A percentile compares a stretch with the other conserved stretches of the same genome.
Evolutionary conservation across 2,329 filamentous ascomycete species (phyloP).

Genomic region (Apiospora sp.): DNA sequence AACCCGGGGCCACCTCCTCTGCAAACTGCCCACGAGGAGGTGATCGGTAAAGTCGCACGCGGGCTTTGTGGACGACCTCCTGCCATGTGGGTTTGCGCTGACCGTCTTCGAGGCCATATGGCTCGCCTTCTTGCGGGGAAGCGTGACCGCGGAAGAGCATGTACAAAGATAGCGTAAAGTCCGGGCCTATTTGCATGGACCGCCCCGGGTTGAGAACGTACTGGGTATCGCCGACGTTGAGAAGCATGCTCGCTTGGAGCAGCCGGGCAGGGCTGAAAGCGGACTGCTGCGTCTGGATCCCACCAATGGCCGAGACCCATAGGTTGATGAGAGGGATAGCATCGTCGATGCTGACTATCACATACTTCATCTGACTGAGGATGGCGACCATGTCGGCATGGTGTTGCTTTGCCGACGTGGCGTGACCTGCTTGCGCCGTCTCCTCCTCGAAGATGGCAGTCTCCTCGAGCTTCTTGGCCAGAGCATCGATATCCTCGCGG

Average conservation of each 20-base stretch:
- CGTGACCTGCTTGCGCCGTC: slow-evolving; percentile 33
- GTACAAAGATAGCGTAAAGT: slow-evolving; percentile 87
- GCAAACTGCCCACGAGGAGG: slow-evolving; percentile 46
- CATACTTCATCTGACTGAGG: slow-evolving; percentile 74
- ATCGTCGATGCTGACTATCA: slow-evolving; percentile 85
- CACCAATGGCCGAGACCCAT: slow-evolving; percentile 92
- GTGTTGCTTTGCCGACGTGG: slow-evolving; percentile 60
- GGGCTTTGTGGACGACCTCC: slow-evolving; percentile 93
- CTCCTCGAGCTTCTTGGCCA: slow-evolving; percentile 78
- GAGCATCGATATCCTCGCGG: slow-evolving; percentile 80
- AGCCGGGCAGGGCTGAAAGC: slow-evolving; percentile 89
- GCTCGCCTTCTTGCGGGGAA: slow-evolving; percentile 55
- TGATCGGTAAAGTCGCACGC: slow-evolving; percentile 79
- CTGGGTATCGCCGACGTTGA: slow-evolving; percentile 86
- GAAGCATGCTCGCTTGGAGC: slow-evolving; percentile 89
- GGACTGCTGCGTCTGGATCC: slow-evolving; percentile 81
- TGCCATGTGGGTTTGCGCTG: slow-evolving; percentile 84
- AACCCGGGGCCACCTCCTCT: slow-evolving; percentile 24
- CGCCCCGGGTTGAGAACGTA: slow-evolving; percentile 71
- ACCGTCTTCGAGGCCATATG: slow-evolving; percentile 57
- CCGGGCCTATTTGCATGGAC: slow-evolving; percentile 84
- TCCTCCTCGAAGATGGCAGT: slow-evolving; percentile 71
- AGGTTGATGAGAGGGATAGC: slow-evolving; percentile 91
- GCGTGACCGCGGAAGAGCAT: slow-evolving; percentile 92
- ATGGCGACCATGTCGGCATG: slow-evolving; percentile 74